phyloP scores from a whole-genome alignment of 108 stramenopile species.

The Tribonema minus region DNA sequence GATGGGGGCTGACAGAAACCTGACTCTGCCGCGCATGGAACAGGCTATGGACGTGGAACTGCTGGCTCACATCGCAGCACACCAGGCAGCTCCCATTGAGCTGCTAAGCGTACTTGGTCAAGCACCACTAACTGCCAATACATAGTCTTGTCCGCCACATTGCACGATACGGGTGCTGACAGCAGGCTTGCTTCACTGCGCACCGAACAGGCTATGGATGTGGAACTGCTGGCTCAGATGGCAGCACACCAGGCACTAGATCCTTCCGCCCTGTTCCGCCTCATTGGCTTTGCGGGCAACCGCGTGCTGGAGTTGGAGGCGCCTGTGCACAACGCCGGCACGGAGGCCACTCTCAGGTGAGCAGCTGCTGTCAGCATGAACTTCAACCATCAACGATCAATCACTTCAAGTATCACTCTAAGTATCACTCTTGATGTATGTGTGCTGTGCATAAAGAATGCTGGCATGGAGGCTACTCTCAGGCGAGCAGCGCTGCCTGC shows the following conservation, averaged over 20 bases:
- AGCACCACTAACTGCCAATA: too few relatives aligned
- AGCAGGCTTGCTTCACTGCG: too few relatives aligned
- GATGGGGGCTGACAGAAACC: too few relatives aligned
- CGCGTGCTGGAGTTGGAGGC: slow-evolving; percentile 44
- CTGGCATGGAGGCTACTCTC: slow-evolving; percentile 19
- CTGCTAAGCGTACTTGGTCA: too few relatives aligned
- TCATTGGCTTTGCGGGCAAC: slow-evolving; percentile 29
- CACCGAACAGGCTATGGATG: slow-evolving; percentile 46
- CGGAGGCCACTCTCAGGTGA: slow-evolving; percentile 9
- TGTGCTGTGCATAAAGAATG: too few relatives aligned
- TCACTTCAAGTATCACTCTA: too few relatives aligned
- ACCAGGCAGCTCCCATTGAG: too few relatives aligned
- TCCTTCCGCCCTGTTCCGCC: slow-evolving; percentile 16
- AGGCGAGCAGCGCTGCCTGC: neutral
- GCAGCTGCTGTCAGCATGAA: neutral
- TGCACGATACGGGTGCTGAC: too few relatives aligned
- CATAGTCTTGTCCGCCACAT: too few relatives aligned
- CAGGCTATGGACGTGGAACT: slow-evolving; percentile 45
- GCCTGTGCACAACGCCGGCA: slow-evolving; percentile 41
- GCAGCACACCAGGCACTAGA: slow-evolving; percentile 30
- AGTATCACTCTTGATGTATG: too few relatives aligned
- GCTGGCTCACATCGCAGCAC: slow-evolving; percentile 28
- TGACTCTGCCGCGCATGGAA: too few relatives aligned
- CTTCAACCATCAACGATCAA: too few relatives aligned
- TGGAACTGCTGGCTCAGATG: slow-evolving; percentile 41